These are phyloP conservation scores for Boletus pseudopeckii DNA, from an alignment of 768 basidiomycete genomes.

Conservation along the genomic window DNA sequence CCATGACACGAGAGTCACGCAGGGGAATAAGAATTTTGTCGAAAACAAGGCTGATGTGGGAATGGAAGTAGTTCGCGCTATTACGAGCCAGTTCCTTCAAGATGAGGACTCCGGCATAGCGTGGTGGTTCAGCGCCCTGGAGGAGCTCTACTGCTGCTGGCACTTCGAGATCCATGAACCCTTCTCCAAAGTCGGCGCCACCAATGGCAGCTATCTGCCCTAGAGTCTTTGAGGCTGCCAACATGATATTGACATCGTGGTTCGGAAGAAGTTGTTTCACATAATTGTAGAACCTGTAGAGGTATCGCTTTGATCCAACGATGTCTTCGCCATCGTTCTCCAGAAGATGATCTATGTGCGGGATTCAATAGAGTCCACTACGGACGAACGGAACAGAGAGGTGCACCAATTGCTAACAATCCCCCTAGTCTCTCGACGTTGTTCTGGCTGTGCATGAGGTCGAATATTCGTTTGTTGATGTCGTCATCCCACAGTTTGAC, in stretches of 20 bases:
- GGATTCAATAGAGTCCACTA: constrained; percentile 7
- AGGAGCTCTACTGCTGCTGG: constrained; percentile 79
- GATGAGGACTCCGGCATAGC: constrained; percentile 93
- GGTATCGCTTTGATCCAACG: constrained; percentile 73
- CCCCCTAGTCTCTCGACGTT: constrained; percentile 82
- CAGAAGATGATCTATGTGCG: constrained; percentile 60
- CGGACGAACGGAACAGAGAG: not conserved
- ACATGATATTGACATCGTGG: constrained; percentile 90
- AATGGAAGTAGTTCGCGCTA: constrained; percentile 83
- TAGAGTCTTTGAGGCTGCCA: constrained; percentile 88
- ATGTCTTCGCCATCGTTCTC: constrained; percentile 76
- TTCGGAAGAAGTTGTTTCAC: constrained; percentile 90
- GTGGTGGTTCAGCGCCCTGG: constrained; percentile 71
- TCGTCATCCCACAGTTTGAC: constrained; percentile 84
- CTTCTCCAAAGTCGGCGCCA: constrained; percentile 79
- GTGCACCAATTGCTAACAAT: constrained; percentile 79
- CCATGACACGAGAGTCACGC: constrained; percentile 83
- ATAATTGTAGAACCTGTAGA: constrained; percentile 89
- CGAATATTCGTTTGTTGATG: constrained; percentile 75
- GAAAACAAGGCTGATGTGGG: constrained; percentile 83
- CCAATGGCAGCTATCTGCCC: constrained; percentile 84
- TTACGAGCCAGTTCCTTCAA: constrained; percentile 90
- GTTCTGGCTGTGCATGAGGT: constrained; percentile 79
- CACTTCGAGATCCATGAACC: constrained; percentile 88
- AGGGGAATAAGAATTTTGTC: constrained; percentile 91